These are phyloP conservation scores for Craterostigma plantagineum DNA, from an alignment of 257 asterid species.

Conservation along the genomic window DNA sequence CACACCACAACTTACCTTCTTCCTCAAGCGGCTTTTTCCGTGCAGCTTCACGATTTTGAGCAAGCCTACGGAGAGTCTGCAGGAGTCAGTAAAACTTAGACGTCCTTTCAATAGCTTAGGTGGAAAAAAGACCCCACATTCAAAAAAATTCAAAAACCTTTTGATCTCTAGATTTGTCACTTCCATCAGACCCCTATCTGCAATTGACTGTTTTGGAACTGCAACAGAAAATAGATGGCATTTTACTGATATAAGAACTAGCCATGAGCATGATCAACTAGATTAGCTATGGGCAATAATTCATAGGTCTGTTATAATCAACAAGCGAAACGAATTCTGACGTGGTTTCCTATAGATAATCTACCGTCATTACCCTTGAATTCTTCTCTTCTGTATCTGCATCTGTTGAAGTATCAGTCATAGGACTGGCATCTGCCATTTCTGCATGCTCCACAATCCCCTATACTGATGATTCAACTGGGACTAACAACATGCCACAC, in stretches of 20 bases:
- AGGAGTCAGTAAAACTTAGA: conserved; percentile 6
- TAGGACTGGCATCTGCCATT: conserved; percentile 82
- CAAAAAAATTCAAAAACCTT: conserved; percentile 30
- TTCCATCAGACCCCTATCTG: conserved; percentile 76
- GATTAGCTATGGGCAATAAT: not conserved
- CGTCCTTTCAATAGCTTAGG: not conserved
- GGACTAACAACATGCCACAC: conserved; percentile 9
- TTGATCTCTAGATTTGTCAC: conserved; percentile 91
- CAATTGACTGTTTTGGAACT: conserved; percentile 41
- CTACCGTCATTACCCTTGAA: conserved; percentile 29
- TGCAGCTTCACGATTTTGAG: conserved; percentile 99
- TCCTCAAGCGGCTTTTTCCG: conserved; percentile 87
- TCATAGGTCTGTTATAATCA: not conserved
- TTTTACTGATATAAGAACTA: conserved; percentile 6
- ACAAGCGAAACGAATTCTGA: not conserved
- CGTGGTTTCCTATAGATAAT: not conserved
- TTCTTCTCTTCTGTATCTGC: conserved; percentile 85
- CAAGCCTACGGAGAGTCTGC: conserved; percentile 82
- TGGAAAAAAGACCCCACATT: not conserved
- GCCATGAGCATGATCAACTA: conserved; percentile 5
- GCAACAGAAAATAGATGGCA: conserved; percentile 15
- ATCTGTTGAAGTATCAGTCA: conserved; percentile 80
- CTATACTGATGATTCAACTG: conserved; percentile 11
- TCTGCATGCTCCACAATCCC: conserved; percentile 16
- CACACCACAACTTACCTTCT: conserved; percentile 32